Conservation (phyloP, 1,284 basidiomycete species). For the Rhodofomes roseus region DNA sequence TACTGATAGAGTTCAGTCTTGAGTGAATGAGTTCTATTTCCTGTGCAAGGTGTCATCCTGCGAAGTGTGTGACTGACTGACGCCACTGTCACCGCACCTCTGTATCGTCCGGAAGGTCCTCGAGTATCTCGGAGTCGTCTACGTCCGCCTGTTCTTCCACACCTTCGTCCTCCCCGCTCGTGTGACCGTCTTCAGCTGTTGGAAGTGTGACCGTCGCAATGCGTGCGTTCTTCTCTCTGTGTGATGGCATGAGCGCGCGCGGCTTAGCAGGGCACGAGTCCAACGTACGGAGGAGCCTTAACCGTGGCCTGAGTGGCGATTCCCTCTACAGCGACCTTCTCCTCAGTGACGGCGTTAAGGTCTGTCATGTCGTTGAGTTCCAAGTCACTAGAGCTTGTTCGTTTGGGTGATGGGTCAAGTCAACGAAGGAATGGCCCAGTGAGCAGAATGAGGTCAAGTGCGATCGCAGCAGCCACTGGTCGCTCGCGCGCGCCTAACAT, state of each 20-base stretch:
- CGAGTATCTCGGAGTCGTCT: constrained; percentile 43
- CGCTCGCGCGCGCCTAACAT: too few relatives aligned
- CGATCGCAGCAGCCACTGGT: neutral
- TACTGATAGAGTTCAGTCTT: constrained; percentile 63
- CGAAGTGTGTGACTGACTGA: neutral
- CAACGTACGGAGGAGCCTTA: neutral
- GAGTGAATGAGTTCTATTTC: constrained; percentile 90
- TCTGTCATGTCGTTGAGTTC: too few relatives aligned
- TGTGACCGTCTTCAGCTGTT: constrained; percentile 13
- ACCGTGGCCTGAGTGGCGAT: neutral
- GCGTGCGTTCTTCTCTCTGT: constrained; percentile 21
- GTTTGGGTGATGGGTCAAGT: too few relatives aligned
- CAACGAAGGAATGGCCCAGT: too few relatives aligned
- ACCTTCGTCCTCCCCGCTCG: constrained; percentile 38
- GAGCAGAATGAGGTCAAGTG: too few relatives aligned
- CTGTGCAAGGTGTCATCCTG: constrained; percentile 35
- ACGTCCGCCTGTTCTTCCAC: constrained; percentile 31
- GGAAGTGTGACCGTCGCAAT: constrained; percentile 19
- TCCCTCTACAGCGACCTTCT: neutral
- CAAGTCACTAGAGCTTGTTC: too few relatives aligned
- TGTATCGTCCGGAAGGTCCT: constrained; percentile 53
- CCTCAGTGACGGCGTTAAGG: neutral
- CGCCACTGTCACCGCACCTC: constrained; percentile 46
- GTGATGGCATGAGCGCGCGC: neutral
- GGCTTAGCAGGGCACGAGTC: too few relatives aligned